Base-by-base conservation (phyloP, 257 asterid species). In the Petrea volubilis region DNA sequence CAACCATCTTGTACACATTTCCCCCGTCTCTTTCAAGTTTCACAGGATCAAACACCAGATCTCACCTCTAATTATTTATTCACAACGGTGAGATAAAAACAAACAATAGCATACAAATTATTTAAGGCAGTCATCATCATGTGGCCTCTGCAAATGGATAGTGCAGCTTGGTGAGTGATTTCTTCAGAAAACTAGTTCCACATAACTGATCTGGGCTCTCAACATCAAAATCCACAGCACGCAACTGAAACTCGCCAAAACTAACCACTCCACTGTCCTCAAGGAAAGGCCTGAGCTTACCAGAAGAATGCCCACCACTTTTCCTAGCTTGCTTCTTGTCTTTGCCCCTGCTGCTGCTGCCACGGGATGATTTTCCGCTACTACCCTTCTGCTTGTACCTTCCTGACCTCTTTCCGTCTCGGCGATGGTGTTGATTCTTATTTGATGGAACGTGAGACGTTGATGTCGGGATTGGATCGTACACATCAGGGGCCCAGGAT, bases 401-500 rank as follows among this genome's bases (percentile, higher is more conserved):
- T 47, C 94, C 89, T 13, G 70, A 77, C 83, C 71, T 95, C 80
- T 76, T 91, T 79, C 80, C 51, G 36, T 82, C 81, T 23, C 79
- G 81, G 72, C 83, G 90, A 76, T 79, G 64, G 33, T 80, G 86
- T 11, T 79, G 92, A 63, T 70, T 81, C 79, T 79, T 89, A 65
- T 62, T 77, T 67, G 81, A 82, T 51, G 96, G 93, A 17, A 83
- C 88, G 62, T 92, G 98, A 0, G 98, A 95, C 33, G 76, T 92
- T 7, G 99, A 73, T 23, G 97, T 84, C 28, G 99, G 97, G 75
- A 80, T 31, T 41, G 99, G 99, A 77, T 95, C 99, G 14, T 95
- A 92, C 74, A 95, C 99, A 55, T 90, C 97, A 0, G 96, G 90
- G 11, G 96, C 95, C 99, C 99, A 92, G 33, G 82, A 80, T 38